Base-by-base conservation (phyloP, 495 filamentous ascomycete genomes). In the Amniculicola lignicola region DNA sequence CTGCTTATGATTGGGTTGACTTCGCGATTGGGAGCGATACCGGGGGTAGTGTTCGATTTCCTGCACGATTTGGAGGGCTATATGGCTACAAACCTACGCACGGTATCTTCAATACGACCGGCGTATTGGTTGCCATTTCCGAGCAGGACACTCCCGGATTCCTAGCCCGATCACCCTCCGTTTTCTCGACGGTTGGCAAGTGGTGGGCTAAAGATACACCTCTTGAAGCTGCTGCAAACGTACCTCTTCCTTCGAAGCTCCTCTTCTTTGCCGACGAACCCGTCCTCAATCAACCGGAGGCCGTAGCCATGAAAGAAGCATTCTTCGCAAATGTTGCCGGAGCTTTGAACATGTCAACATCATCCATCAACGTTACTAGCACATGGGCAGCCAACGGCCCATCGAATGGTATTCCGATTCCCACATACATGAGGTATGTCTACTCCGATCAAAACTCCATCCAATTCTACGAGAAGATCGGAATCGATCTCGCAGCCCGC, bases 381-480 rank as follows among this genome's bases (percentile, higher is more conserved):
- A 27, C 33, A 2, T 51, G 48, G 48, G 3, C 41, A 12, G 33
- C 25, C 6, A 14, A 39, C 16, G 35, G 48, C n/a, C 48, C 48
- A 4, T 51, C 48, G 12, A 36, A 37, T 10, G 48, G 36, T 18
- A 14, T 25, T 12, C 33, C 19, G 6, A 41, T 51, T 7, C 2
- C 35, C 5, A 5, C 2, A 2, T 51, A 51, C 36, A 41, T 51
- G 48, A 15, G 6, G 14, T 31, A 41, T 24, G 48, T 51, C 9
- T 51, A 51, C 36, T 39, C 48, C 14, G 48, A 51, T 36, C 48
- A 51, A 51, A 51, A 51, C 48, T 51, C 48, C 3, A 51, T 51
- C 21, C 48, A 40, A 35, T 51, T 51, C 48, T 51, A 51, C 48
- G 36, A 51, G 1, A 40, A 23, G 18, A 51, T 51, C 36, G 48